Evolutionary conservation across 1,284 basidiomycete genomes (phyloP), one percentile per base, ranked within the genome.

Genomic region (Puccinia sorghi): DNA sequence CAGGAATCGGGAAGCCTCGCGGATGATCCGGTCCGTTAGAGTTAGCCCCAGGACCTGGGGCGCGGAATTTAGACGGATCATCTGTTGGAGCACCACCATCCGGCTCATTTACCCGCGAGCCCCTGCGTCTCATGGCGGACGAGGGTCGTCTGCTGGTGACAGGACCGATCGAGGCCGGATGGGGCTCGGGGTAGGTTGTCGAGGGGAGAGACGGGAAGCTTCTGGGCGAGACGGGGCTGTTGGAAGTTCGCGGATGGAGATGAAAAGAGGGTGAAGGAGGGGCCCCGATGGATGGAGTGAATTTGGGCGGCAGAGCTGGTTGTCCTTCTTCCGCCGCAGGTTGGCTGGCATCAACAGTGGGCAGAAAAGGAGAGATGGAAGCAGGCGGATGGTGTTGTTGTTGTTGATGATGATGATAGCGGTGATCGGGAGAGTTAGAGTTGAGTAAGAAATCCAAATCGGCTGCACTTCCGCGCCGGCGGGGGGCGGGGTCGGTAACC

Each of bases 401-500:
- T 5, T 39, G 67, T 9, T 71, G 48, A 15, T 32, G 52, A 41
- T 46, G 37, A 54, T 50, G 48, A 54, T 39, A 54, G n/a, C 37
- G 48, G 54, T 46, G 50, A 17, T 71, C 32, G 27, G 46, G 46
- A 3, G 48, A 52, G 54, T 50, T 71, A 11, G 69, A 37, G 27
- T 71, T 54, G 39, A 54, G 50, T 11, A 71, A 32, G 32, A 71
- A 27, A 54, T 71, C 50, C 6, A 71, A 46, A 57, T 71, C 69
- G 39, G 69, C 69, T 27, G 69, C 69, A 22, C 69, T 71, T 50
- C 69, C 69, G 11, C 69, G 48, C 11, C 69, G 69, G 12, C 46
- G 46, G 64, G 41, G 17, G 15, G 64, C 64, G 13, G 41, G 41
- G 64, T 43, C 41, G 41, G n/a, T 43, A 37, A 48, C 64, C 41